These are phyloP conservation scores for Rhamnella rubrinervis DNA, from an alignment of 331 rosid genomes.

Conservation along the genomic window DNA sequence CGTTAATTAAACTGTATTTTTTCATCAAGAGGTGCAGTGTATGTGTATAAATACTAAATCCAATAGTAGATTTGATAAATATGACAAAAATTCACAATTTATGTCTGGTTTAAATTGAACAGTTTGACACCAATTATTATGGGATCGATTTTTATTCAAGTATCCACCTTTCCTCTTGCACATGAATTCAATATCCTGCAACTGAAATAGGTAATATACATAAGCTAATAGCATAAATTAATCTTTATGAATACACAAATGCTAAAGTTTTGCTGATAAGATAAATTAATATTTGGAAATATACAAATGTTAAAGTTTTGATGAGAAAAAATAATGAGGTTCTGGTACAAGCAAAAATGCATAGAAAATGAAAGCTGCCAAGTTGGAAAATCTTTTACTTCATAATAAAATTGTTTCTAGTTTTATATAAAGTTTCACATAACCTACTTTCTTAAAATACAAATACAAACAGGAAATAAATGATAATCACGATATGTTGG, in stretches of 20 bases:
- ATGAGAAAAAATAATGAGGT: background rate
- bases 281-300: background rate
- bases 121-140: constrained; percentile 74
- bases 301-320: background rate
- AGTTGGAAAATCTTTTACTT: background rate
- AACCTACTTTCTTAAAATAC: background rate
- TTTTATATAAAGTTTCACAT: background rate
- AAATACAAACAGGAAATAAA: background rate
- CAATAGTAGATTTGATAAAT: no score
- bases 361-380: background rate
- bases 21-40: no score
- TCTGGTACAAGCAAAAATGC: background rate
- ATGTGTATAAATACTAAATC: no score
- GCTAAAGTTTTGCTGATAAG: background rate
- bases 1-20: no score
- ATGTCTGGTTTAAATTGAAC: constrained; percentile 67
- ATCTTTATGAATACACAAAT: background rate
- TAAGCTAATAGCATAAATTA: background rate
- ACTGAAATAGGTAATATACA: constrained; percentile 35
- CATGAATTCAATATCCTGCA: constrained; percentile 65
- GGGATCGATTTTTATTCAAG: constrained; percentile 42
- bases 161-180: constrained; percentile 83
- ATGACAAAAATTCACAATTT: no score
- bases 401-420: background rate
- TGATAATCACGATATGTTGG: background rate